Evolutionary conservation across 768 basidiomycete genomes (phyloP).

Genomic region (Hypholoma fasciculare): DNA sequence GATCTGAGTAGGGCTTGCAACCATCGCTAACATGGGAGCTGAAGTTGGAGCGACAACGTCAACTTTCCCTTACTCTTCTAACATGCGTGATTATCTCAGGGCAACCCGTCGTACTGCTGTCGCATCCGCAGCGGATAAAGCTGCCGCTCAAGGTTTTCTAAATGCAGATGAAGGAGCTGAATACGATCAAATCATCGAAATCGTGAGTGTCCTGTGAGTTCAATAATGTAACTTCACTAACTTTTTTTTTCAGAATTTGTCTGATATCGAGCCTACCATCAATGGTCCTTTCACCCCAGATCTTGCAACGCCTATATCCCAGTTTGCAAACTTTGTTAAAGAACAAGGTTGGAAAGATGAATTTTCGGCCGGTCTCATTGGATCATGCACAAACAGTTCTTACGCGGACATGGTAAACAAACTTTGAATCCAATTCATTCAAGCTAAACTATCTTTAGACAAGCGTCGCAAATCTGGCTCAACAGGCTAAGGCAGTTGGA

Average conservation of each 20-base stretch:
- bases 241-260: slow-evolving; percentile 76
- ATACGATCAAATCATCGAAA: slow-evolving; percentile 94
- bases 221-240: not conserved
- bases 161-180: slow-evolving; percentile 83
- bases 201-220: slow-evolving; percentile 50
- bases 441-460: slow-evolving; percentile 52
- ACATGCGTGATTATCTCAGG: slow-evolving; percentile 87
- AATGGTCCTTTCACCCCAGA: slow-evolving; percentile 99
- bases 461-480: slow-evolving; percentile 86
- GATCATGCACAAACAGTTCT: slow-evolving; percentile 99
- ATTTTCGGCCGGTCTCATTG: slow-evolving; percentile 89
- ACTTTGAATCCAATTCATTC: not conserved
- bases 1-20: slow-evolving; percentile 70
- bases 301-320: slow-evolving; percentile 89
- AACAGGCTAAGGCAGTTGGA: slow-evolving; percentile 85
- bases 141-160: slow-evolving; percentile 77
- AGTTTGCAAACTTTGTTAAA: slow-evolving; percentile 77
- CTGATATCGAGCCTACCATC: slow-evolving; percentile 86
- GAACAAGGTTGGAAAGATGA: slow-evolving; percentile 94
- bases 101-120: slow-evolving; percentile 89
- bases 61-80: slow-evolving; percentile 91
- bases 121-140: slow-evolving; percentile 83
- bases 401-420: slow-evolving; percentile 86
- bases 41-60: slow-evolving; percentile 99
- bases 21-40: slow-evolving; percentile 98